These are phyloP conservation scores for Acanthamoeba royreba DNA, from an alignment of 208 protist species.

Conservation along the genomic window DNA sequence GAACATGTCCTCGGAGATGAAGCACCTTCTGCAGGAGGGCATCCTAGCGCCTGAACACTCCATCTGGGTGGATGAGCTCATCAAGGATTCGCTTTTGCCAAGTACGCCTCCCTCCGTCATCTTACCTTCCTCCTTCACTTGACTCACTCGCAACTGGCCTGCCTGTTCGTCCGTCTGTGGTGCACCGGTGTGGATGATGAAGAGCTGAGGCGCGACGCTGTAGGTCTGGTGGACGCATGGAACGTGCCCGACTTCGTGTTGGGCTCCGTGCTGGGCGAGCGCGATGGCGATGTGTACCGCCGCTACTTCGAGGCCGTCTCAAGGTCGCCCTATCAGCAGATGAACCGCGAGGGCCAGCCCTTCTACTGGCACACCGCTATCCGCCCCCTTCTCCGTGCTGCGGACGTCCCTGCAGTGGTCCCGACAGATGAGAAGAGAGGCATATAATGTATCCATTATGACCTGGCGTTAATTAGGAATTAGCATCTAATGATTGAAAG, in stretches of 20 bases:
- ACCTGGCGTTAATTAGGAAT: too few species aligned
- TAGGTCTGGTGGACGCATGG: background rate
- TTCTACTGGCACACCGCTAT: background rate
- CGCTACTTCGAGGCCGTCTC: background rate
- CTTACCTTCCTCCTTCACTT: background rate
- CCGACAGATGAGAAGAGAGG: too few species aligned
- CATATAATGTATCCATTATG: too few species aligned
- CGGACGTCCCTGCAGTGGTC: too few species aligned
- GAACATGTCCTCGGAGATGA: background rate
- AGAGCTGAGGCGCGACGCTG: constrained; percentile 4
- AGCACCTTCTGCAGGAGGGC: background rate
- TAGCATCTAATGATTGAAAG: too few species aligned
- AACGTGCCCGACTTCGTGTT: constrained; percentile 44
- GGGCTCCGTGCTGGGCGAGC: background rate
- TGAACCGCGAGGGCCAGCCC: background rate
- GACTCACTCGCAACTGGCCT: background rate
- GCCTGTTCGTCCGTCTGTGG: background rate
- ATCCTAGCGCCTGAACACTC: background rate
- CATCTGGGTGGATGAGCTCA: background rate
- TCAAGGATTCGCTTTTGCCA: background rate
- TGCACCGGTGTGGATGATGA: background rate
- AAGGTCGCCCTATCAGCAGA: background rate
- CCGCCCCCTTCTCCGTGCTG: background rate
- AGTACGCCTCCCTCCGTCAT: background rate
- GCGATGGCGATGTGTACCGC: constrained; percentile 29